A percentile compares a stretch with the other conserved stretches of the same genome.
Evolutionary conservation across 2,329 filamentous ascomycete species (phyloP).

Genomic region (Verticillium albo-atrum): DNA sequence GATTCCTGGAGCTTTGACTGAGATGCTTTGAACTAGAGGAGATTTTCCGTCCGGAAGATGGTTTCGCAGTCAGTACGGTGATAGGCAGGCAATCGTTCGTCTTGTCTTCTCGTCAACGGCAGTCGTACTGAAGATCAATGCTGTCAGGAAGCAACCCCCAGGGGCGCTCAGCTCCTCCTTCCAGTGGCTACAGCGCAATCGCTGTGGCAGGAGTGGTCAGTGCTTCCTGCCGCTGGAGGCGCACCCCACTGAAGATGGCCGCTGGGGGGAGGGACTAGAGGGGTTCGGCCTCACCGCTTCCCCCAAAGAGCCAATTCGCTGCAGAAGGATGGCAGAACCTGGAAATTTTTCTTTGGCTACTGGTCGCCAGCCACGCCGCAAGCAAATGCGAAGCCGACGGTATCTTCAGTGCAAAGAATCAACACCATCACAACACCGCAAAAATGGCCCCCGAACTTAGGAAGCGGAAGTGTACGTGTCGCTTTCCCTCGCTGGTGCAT

Average conservation of each 20-base stretch:
- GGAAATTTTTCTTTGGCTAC: slow-evolving; percentile 11
- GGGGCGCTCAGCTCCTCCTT: neutral
- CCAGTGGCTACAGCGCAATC: neutral
- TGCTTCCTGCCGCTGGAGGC: neutral
- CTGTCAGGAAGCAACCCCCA: neutral
- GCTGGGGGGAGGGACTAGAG: slow-evolving; percentile 2
- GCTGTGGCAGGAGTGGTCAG: neutral
- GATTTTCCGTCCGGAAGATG: too few species aligned
- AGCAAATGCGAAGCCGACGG: neutral
- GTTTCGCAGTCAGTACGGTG: too few species aligned
- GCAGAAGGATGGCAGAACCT: slow-evolving; percentile 11
- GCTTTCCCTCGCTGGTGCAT: neutral
- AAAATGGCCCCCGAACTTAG: slow-evolving; percentile 43
- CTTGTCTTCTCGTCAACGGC: neutral
- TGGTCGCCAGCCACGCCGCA: neutral
- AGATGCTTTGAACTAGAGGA: too few species aligned
- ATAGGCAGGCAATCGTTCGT: neutral
- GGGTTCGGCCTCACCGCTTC: slow-evolving; percentile 8
- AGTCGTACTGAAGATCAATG: neutral
- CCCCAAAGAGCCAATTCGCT: neutral
- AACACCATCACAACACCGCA: neutral
- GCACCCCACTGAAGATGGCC: neutral
- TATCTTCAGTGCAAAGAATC: neutral
- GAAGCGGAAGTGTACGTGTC: slow-evolving; percentile 24
- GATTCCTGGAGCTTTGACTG: too few species aligned